Percentiles rank a stretch among this genome's conserved stretches.
phyloP scores from a whole-genome alignment of 2,329 filamentous ascomycete genomes.

The Venturiaceae sp. region DNA sequence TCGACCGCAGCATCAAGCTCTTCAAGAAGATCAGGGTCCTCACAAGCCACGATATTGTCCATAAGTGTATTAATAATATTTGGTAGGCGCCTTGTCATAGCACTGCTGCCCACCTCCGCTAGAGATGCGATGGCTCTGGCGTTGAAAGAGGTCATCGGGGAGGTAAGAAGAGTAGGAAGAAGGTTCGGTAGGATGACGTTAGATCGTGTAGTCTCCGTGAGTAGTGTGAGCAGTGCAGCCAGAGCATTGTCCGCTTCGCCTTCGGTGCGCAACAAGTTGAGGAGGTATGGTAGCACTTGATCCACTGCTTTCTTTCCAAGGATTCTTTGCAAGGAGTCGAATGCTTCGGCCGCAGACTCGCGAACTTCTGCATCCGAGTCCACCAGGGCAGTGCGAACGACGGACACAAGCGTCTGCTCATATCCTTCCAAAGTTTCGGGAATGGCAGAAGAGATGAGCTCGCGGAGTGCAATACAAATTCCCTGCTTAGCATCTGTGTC shows the following conservation, averaged over 20 bases:
- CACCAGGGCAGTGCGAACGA: conserved; percentile 84
- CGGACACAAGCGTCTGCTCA: conserved; percentile 88
- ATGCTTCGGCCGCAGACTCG: conserved; percentile 93
- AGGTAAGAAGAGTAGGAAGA: conserved; percentile 81
- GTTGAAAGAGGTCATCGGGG: conserved; percentile 90
- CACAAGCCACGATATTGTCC: conserved; percentile 76
- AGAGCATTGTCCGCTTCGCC: conserved; percentile 85
- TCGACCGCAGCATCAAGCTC: conserved; percentile 80
- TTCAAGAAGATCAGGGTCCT: conserved; percentile 60
- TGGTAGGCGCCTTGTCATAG: conserved; percentile 84
- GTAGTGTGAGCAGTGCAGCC: conserved; percentile 81
- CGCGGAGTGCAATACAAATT: conserved; percentile 91
- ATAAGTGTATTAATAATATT: conserved; percentile 88
- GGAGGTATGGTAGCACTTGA: conserved; percentile 84
- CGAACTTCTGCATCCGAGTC: conserved; percentile 84
- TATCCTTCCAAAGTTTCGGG: conserved; percentile 86
- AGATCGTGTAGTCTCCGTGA: conserved; percentile 86
- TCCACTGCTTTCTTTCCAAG: conserved; percentile 92
- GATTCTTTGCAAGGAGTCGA: conserved; percentile 88
- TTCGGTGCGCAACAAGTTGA: conserved; percentile 79
- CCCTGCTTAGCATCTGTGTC: conserved; percentile 93
- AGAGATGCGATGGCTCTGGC: conserved; percentile 87
- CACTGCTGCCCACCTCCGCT: conserved; percentile 78
- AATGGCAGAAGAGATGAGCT: conserved; percentile 83
- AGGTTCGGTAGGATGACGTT: conserved; percentile 96